Percentiles rank a stretch among this genome's conserved stretches.
phyloP scores from a whole-genome alignment of 108 stramenopile genomes.

The Cafeteria roenbergensis region DNA sequence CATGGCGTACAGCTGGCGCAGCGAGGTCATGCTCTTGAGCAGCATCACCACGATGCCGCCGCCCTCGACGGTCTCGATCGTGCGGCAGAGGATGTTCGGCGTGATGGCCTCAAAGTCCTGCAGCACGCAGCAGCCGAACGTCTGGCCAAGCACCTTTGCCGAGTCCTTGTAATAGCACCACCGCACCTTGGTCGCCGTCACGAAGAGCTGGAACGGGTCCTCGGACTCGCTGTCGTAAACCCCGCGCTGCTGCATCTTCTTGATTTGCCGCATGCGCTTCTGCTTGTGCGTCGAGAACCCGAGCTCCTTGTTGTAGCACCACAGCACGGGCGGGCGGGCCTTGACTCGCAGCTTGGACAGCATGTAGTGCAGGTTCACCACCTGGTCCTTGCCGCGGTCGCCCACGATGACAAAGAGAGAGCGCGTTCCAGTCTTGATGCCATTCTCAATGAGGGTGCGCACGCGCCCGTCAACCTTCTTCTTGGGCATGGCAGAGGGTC shows the following conservation, averaged over 20 bases:
- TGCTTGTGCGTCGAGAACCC: conserved; percentile 72
- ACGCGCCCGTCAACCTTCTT: conserved; percentile 92
- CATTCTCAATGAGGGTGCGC: conserved; percentile 71
- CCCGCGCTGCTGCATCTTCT: conserved; percentile 69
- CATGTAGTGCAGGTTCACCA: conserved; percentile 88
- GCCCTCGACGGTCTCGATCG: conserved; percentile 91
- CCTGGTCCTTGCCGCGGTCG: conserved; percentile 94
- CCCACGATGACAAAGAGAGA: conserved; percentile 85
- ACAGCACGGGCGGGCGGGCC: conserved; percentile 71
- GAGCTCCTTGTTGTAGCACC: conserved; percentile 99
- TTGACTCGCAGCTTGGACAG: conserved; percentile 59
- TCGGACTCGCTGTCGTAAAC: conserved; percentile 33
- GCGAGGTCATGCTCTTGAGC: conserved; percentile 69
- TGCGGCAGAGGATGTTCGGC: conserved; percentile 90
- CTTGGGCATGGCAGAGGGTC: conserved; percentile 1
- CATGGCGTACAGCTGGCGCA: conserved; percentile 93
- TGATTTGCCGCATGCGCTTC: conserved; percentile 87
- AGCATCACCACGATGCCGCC: conserved; percentile 91
- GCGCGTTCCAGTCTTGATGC: conserved; percentile 62
- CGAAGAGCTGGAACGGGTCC: conserved; percentile 95
- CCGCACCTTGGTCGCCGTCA: conserved; percentile 74
- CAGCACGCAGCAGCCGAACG: conserved; percentile 80
- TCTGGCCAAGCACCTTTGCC: conserved; percentile 82
- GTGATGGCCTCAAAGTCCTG: conserved; percentile 98
- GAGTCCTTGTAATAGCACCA: conserved; percentile 99